Percentiles rank a stretch among this genome's conserved stretches.
phyloP scores from a whole-genome alignment of 2,329 filamentous ascomycete genomes.

The Aciculosporium take region DNA sequence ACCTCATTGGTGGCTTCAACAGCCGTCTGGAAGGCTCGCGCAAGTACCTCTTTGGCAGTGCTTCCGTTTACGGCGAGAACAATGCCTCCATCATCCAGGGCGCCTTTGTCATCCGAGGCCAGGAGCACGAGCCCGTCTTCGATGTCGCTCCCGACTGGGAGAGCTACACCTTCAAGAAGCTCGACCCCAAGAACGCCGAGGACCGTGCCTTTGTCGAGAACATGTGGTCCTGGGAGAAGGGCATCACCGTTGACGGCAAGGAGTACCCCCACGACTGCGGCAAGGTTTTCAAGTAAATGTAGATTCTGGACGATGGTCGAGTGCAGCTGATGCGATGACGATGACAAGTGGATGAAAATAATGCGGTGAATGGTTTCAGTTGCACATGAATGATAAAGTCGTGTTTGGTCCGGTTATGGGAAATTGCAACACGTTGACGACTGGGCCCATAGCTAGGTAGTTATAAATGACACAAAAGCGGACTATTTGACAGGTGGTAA shows the following conservation, averaged over 20 bases:
- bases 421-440: too few species aligned
- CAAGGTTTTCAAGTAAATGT: conserved; percentile 94
- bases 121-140: conserved; percentile 75
- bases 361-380: conserved; percentile 7
- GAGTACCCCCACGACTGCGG: conserved; percentile 76
- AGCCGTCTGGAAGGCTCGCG: conserved; percentile 90
- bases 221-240: conserved; percentile 87
- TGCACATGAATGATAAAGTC: conserved; percentile 5
- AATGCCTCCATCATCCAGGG: conserved; percentile 86
- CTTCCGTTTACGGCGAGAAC: conserved; percentile 77
- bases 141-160: conserved; percentile 95
- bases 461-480: too few species aligned
- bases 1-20: conserved; percentile 97
- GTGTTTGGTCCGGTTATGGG: too few species aligned
- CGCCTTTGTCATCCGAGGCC: conserved; percentile 87
- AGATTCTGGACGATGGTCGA: neutral
- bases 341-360: conserved; percentile 3
- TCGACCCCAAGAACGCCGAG: conserved; percentile 74
- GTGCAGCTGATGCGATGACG: conserved; percentile 12
- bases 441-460: too few species aligned
- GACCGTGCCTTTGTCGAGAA: conserved; percentile 77
- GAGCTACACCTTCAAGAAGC: conserved; percentile 93
- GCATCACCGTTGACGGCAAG: conserved; percentile 69
- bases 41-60: conserved; percentile 92
- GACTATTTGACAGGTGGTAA: too few species aligned